These are phyloP conservation scores for Sporothrix globosa DNA, from an alignment of 2,329 filamentous ascomycete genomes.

Conservation along the genomic window DNA sequence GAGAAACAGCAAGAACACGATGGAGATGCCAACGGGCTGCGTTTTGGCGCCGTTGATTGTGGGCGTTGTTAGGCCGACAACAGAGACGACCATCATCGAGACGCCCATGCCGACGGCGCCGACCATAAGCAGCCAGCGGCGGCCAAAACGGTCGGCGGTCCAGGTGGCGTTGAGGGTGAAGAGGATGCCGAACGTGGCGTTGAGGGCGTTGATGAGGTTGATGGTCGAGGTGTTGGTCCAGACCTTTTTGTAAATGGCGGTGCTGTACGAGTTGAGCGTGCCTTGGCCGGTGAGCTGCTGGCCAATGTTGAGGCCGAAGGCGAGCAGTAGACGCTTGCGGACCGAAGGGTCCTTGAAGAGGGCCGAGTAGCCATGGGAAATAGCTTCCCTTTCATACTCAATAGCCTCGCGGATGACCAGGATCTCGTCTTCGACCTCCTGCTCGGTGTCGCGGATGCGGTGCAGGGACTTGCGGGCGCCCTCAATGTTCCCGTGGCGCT, in stretches of 20 bases:
- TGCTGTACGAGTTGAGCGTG: conserved; percentile 72
- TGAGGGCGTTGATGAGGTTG: conserved; percentile 73
- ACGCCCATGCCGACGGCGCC: conserved; percentile 69
- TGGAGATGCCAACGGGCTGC: conserved; percentile 62
- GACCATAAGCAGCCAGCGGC: conserved; percentile 69
- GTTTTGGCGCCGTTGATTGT: conserved; percentile 54
- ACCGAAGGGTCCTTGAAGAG: conserved; percentile 72
- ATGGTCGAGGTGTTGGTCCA: conserved; percentile 63
- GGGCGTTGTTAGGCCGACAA: conserved; percentile 54
- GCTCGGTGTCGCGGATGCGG: conserved; percentile 65
- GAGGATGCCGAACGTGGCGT: conserved; percentile 71
- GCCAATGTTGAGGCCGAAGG: conserved; percentile 68
- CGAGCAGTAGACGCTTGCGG: conserved; percentile 67
- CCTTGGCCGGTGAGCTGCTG: conserved; percentile 75
- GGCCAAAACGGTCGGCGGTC: conserved; percentile 72
- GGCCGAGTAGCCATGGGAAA: conserved; percentile 64
- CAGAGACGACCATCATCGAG: conserved; percentile 69
- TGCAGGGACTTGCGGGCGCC: conserved; percentile 61
- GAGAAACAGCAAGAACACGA: conserved; percentile 66
- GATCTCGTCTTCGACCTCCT: conserved; percentile 69
- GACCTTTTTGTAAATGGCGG: conserved; percentile 73
- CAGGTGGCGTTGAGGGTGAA: conserved; percentile 75
- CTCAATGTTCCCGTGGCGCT: conserved; percentile 62
- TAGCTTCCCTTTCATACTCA: conserved; percentile 71
- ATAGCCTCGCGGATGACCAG: conserved; percentile 67